Conservation (phyloP, 305 asterid genomes). For the Fraxinus dipetala region DNA sequence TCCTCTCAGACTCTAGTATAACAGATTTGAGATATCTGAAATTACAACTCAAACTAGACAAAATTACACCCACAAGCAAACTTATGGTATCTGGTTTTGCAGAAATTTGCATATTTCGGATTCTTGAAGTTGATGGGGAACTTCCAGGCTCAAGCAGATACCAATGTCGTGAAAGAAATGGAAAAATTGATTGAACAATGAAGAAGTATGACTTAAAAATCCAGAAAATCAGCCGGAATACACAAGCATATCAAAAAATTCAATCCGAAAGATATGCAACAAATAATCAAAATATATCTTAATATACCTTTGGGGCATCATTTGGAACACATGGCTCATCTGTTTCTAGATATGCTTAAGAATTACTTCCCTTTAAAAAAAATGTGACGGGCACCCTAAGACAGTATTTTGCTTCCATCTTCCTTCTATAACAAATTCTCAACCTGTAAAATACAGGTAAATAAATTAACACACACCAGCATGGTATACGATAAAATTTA, state of each 20-base stretch:
- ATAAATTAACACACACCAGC: slow-evolving; percentile 10
- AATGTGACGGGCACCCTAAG: slow-evolving; percentile 28
- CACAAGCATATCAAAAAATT: not conserved
- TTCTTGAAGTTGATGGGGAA: not conserved
- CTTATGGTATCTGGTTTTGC: not conserved
- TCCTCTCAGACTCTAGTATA: not conserved
- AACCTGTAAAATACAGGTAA: slow-evolving; percentile 36
- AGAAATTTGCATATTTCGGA: not conserved
- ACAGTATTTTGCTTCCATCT: slow-evolving; percentile 26
- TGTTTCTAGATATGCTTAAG: not conserved
- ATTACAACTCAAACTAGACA: not conserved
- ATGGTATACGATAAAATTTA: not conserved
- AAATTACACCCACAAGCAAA: not conserved
- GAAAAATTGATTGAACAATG: not conserved
- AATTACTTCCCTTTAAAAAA: not conserved
- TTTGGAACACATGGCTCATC: not conserved
- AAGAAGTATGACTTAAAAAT: not conserved
- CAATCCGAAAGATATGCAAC: not conserved
- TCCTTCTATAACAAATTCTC: slow-evolving; percentile 33
- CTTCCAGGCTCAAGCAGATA: not conserved
- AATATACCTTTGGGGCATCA: not conserved
- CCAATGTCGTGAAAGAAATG: not conserved
- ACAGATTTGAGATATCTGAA: not conserved
- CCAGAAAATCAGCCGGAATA: not conserved
- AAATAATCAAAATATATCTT: not conserved